Conservation (phyloP, 768 basidiomycete species). For the Russula sp. region DNA sequence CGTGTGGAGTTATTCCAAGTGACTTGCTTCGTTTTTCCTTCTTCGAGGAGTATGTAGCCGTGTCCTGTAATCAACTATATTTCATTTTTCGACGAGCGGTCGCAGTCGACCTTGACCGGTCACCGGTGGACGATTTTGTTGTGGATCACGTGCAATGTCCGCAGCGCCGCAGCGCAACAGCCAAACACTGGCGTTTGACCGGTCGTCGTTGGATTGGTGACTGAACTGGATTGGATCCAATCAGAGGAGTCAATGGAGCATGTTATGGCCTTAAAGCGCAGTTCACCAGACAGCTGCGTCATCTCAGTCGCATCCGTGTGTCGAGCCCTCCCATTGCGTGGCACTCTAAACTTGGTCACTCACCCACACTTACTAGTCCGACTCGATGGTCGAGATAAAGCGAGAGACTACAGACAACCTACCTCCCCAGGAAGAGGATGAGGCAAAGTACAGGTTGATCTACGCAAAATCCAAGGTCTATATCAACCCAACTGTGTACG, state of each 20-base stretch:
- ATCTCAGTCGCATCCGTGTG: conserved; percentile 9
- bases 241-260: background rate
- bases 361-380: conserved; percentile 28
- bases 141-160: background rate
- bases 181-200: too few relatives aligned
- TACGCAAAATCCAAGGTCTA: conserved; percentile 95
- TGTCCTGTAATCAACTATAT: conserved; percentile 8
- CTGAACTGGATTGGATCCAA: background rate
- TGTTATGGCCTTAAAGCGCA: too few relatives aligned
- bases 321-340: background rate
- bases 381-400: conserved; percentile 74
- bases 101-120: too few relatives aligned
- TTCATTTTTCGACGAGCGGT: background rate
- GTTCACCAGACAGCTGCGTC: background rate
- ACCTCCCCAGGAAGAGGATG: conserved; percentile 36
- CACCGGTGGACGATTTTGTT: too few relatives aligned
- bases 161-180: too few relatives aligned
- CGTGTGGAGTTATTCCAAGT: conserved; percentile 96
- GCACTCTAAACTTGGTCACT: background rate
- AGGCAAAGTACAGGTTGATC: conserved; percentile 60
- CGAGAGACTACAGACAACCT: conserved; percentile 28
- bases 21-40: conserved; percentile 28
- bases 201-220: too few relatives aligned
- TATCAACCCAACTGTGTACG: conserved; percentile 88
- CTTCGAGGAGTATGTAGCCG: conserved; percentile 4